A percentile compares a stretch with the other conserved stretches of the same genome.
phyloP scores from a whole-genome alignment of 352 stramenopile species.

The Globisporangium cystogenes region DNA sequence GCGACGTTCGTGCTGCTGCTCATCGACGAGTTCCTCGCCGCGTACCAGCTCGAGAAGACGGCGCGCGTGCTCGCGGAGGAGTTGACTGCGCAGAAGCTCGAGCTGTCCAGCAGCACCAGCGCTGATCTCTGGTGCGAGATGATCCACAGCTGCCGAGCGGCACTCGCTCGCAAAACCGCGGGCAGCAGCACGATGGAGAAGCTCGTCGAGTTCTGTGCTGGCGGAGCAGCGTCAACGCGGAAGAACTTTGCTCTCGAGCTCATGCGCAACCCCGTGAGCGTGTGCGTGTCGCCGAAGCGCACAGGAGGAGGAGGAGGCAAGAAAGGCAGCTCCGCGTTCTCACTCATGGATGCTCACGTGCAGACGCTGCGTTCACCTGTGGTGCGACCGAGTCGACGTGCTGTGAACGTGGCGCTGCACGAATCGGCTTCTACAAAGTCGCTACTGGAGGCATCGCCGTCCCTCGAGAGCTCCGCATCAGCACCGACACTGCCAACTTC shows the following conservation, averaged over 20 bases:
- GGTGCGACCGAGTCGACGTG: constrained; percentile 41
- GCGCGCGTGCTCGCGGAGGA: constrained; percentile 28
- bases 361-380: constrained; percentile 48
- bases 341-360: constrained; percentile 41
- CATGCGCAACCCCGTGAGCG: constrained; percentile 19
- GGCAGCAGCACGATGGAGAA: constrained; percentile 27
- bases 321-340: constrained; percentile 25
- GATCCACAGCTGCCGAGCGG: constrained; percentile 35
- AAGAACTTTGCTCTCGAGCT: constrained; percentile 34
- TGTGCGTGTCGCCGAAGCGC: constrained; percentile 30
- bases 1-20: constrained; percentile 42
- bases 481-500: constrained; percentile 2
- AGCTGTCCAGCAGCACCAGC: constrained; percentile 4
- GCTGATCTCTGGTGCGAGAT: constrained; percentile 57
- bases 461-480: constrained; percentile 6
- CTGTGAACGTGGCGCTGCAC: constrained; percentile 1
- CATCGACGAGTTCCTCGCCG: constrained; percentile 52
- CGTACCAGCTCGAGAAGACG: constrained; percentile 29
- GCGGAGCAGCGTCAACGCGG: constrained; percentile 8
- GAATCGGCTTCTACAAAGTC: background rate
- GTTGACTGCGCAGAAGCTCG: constrained; percentile 23
- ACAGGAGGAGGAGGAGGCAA: constrained; percentile 27
- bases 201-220: constrained; percentile 44
- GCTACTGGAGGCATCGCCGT: constrained; percentile 1
- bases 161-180: constrained; percentile 18